A percentile compares a stretch with the other conserved stretches of the same genome.
phyloP scores from a whole-genome alignment of 108 stramenopile species.

The Seminavis robusta region DNA sequence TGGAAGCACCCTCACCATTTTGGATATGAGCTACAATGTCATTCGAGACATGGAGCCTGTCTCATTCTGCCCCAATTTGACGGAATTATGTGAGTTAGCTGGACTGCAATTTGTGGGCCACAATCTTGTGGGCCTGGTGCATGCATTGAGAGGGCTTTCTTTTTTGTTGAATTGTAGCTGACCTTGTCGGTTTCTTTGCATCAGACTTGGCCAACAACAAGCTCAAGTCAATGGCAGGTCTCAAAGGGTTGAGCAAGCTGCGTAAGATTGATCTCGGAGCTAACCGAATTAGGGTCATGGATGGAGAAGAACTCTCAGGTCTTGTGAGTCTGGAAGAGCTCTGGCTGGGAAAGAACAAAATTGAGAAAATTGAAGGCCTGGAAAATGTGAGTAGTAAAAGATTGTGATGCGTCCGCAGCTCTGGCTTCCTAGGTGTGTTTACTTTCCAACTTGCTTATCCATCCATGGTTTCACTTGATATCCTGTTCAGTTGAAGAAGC shows the following conservation, averaged over 20 bases:
- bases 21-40: conserved; percentile 92
- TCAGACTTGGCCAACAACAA: conserved; percentile 95
- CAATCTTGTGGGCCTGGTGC: not conserved
- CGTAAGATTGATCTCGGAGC: conserved; percentile 92
- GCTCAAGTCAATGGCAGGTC: conserved; percentile 83
- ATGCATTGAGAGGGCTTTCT: not conserved
- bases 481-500: conserved; percentile 48
- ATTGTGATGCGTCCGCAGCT: too few relatives aligned
- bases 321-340: conserved; percentile 77
- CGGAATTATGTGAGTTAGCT: conserved; percentile 77
- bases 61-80: conserved; percentile 56
- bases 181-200: not conserved
- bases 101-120: too few relatives aligned
- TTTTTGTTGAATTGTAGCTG: not conserved
- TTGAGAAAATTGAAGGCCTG: conserved; percentile 76
- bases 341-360: conserved; percentile 92
- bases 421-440: not conserved
- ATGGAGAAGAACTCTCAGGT: conserved; percentile 57
- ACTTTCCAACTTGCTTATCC: too few relatives aligned
- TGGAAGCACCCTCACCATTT: conserved; percentile 45
- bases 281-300: conserved; percentile 90
- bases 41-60: conserved; percentile 86
- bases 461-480: not conserved
- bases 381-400: conserved; percentile 37
- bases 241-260: conserved; percentile 65